Percentiles rank a stretch among this genome's conserved stretches.
phyloP scores from a whole-genome alignment of 371 early-diverging fungal genomes.

The Zychaea mexicana region DNA sequence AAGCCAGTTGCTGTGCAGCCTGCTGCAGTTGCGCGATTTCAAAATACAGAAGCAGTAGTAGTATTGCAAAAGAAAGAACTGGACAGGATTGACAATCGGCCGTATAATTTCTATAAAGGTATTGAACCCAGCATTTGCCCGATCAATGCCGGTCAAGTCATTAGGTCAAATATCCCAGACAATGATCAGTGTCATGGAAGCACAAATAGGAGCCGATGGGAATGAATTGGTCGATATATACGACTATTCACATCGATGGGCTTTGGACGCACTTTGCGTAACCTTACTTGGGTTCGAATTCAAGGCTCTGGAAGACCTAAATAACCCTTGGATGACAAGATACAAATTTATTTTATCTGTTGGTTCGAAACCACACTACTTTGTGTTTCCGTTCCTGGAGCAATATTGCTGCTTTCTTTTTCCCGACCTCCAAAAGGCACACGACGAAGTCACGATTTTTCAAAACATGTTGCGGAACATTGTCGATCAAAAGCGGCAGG shows the following conservation, averaged over 20 bases:
- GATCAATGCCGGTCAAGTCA: constrained; percentile 30
- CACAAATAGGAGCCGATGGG: no score
- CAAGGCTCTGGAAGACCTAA: constrained; percentile 5
- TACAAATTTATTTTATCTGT: constrained; percentile 14
- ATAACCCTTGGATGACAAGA: constrained; percentile 7
- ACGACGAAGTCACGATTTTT: constrained; percentile 8
- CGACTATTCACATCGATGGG: constrained; percentile 21
- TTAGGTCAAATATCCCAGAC: constrained; percentile 26
- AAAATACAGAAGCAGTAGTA: no score
- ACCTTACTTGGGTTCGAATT: constrained; percentile 24
- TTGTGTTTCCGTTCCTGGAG: constrained; percentile 50
- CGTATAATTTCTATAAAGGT: constrained; percentile 3
- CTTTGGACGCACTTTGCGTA: constrained; percentile 37
- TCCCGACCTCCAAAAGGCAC: constrained; percentile 13
- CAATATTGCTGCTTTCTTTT: constrained; percentile 9
- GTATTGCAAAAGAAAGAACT: no score
- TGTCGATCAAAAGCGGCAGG: not conserved
- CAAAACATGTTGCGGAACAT: constrained; percentile 3
- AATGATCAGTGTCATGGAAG: constrained; percentile 23
- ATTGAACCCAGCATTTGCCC: constrained; percentile 44
- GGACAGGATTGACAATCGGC: no score
- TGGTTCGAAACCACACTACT: constrained; percentile 33
- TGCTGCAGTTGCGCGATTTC: no score
- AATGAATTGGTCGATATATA: constrained; percentile 10
- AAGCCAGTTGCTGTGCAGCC: no score